Percentiles rank a stretch among this genome's conserved stretches.
phyloP scores from a whole-genome alignment of 2,329 filamentous ascomycete species.

The Ascochyta fabae region DNA sequence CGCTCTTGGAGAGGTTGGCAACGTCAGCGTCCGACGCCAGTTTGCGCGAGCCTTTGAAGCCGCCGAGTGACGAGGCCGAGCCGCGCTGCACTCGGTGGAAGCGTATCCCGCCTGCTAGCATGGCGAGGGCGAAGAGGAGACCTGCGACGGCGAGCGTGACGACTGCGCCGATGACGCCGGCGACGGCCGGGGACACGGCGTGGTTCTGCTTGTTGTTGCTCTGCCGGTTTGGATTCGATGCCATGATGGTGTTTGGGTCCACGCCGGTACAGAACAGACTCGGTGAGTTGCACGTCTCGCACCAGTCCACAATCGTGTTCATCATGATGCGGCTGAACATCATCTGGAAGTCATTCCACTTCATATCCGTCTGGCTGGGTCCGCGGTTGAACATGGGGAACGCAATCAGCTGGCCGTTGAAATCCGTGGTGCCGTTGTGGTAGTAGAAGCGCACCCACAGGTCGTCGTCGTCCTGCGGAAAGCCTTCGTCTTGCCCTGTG shows the following conservation, averaged over 20 bases:
- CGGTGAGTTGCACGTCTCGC: constrained; percentile 54
- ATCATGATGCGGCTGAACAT: constrained; percentile 55
- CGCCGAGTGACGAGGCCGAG: constrained; percentile 46
- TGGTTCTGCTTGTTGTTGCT: neutral
- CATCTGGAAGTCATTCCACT: constrained; percentile 58
- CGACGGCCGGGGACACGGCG: constrained; percentile 53
- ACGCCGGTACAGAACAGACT: constrained; percentile 60
- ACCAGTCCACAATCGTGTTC: constrained; percentile 59
- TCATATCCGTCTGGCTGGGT: constrained; percentile 55
- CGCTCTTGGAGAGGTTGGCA: constrained; percentile 52
- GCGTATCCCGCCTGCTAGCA: constrained; percentile 56
- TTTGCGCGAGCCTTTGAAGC: constrained; percentile 64
- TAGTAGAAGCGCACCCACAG: constrained; percentile 64
- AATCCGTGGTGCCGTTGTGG: constrained; percentile 62
- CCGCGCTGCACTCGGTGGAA: constrained; percentile 46
- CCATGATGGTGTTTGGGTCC: constrained; percentile 23
- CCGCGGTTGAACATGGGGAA: constrained; percentile 61
- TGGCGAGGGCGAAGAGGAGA: constrained; percentile 50
- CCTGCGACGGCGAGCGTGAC: constrained; percentile 57
- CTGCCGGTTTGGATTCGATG: neutral
- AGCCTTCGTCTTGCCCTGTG: constrained; percentile 46
- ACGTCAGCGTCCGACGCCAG: constrained; percentile 63
- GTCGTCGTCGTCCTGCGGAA: constrained; percentile 48
- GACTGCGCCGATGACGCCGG: constrained; percentile 63
- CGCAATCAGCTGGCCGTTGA: constrained; percentile 40